These are phyloP conservation scores for Symbiodinium natans DNA, from an alignment of 73 alveolate genomes.

Conservation along the genomic window DNA sequence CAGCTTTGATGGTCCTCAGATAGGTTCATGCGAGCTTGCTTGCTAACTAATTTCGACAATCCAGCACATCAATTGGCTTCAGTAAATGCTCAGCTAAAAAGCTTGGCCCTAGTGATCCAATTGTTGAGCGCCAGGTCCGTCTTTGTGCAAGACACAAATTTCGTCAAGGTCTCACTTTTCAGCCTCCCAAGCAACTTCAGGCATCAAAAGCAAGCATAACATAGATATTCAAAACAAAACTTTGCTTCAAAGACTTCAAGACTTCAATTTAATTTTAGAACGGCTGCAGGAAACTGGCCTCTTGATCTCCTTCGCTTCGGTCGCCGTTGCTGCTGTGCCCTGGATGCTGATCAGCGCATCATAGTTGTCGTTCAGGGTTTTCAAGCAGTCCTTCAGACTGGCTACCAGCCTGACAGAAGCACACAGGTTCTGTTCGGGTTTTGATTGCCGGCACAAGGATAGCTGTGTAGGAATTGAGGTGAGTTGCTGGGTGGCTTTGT, in stretches of 20 bases:
- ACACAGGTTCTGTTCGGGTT: no score
- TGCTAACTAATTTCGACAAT: no score
- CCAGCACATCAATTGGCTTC: no score
- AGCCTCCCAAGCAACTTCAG: background rate
- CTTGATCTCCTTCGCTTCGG: background rate
- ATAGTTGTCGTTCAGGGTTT: background rate
- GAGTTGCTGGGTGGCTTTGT: no score
- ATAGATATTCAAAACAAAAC: background rate
- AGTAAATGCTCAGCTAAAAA: background rate
- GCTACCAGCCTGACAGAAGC: no score
- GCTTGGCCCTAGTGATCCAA: background rate
- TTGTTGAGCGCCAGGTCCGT: background rate
- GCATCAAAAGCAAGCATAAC: no score
- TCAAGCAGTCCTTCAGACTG: background rate
- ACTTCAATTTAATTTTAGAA: no score
- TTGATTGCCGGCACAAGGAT: no score
- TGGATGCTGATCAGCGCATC: background rate
- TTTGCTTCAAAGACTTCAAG: background rate
- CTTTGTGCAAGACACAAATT: background rate
- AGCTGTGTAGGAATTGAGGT: no score
- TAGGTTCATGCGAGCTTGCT: no score
- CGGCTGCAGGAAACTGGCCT: no score
- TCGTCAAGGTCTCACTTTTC: background rate
- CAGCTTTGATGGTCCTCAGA: no score
- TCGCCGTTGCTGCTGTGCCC: background rate